A percentile compares a stretch with the other conserved stretches of the same genome.
Evolutionary conservation across 176 grass and related monocot genomes (phyloP).

Genomic region (Cocos nucifera): DNA sequence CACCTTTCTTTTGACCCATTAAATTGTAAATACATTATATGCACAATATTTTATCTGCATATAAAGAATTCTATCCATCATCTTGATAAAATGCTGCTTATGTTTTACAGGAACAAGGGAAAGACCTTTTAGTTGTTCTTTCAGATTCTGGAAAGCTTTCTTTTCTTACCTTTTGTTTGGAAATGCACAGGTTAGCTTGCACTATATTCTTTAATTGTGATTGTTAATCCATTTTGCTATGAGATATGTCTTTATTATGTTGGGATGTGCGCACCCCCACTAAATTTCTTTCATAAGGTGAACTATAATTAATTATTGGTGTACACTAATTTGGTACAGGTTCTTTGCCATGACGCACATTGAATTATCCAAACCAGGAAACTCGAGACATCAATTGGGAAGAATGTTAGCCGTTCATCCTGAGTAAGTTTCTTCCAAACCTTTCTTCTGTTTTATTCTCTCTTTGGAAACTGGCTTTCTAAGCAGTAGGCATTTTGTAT

Average conservation of each 20-base stretch:
- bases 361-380: constrained; percentile 93
- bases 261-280: no score
- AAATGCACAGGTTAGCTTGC: constrained; percentile 78
- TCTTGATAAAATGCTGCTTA: constrained; percentile 10
- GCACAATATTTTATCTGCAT: neutral
- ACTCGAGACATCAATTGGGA: constrained; percentile 65
- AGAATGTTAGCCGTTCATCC: constrained; percentile 81
- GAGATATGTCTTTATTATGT: no score
- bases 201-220: no score
- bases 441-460: constrained; percentile 6
- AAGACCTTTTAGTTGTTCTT: constrained; percentile 81
- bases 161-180: constrained; percentile 72
- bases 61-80: neutral
- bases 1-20: no score
- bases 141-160: constrained; percentile 98
- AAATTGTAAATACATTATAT: no score
- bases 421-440: constrained; percentile 38
- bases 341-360: constrained; percentile 68
- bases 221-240: no score
- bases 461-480: neutral
- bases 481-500: no score
- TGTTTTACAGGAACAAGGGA: constrained; percentile 58
- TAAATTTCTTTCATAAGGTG: no score
- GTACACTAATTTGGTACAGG: constrained; percentile 41
- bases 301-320: constrained; percentile 3